Evolutionary conservation across 2,329 filamentous ascomycete genomes (phyloP).

Genomic region (Lecanicillium sp.): DNA sequence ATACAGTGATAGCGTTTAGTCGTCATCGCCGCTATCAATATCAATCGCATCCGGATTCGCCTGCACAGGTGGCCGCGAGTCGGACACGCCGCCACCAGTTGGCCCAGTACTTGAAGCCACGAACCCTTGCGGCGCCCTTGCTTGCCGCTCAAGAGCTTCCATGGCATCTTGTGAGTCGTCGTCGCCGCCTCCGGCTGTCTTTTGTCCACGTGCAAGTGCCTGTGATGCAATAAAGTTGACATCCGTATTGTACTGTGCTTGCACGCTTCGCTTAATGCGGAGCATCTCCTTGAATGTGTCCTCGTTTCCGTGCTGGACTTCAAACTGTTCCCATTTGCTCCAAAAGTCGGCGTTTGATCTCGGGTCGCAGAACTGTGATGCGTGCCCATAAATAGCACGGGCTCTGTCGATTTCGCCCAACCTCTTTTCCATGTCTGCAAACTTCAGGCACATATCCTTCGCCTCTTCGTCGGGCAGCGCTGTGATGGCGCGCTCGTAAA

Average conservation of each 20-base stretch:
- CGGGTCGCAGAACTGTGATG: constrained; percentile 94
- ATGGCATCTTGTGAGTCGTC: constrained; percentile 61
- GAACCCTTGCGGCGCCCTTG: constrained; percentile 83
- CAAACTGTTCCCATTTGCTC: constrained; percentile 95
- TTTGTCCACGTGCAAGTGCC: constrained; percentile 77
- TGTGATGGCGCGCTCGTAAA: constrained; percentile 93
- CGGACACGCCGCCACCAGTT: constrained; percentile 42
- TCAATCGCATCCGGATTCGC: constrained; percentile 83
- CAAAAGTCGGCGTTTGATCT: constrained; percentile 85
- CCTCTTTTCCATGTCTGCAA: constrained; percentile 91
- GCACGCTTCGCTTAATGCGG: constrained; percentile 91
- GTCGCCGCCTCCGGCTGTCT: constrained; percentile 45
- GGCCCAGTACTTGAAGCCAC: constrained; percentile 76
- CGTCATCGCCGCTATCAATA: constrained; percentile 64
- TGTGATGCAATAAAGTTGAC: constrained; percentile 98
- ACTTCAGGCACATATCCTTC: constrained; percentile 97
- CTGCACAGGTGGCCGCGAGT: constrained; percentile 33
- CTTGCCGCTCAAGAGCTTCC: constrained; percentile 80
- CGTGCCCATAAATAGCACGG: constrained; percentile 91
- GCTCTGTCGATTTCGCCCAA: constrained; percentile 92
- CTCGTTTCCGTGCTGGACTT: constrained; percentile 96
- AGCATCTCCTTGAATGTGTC: constrained; percentile 99
- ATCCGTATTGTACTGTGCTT: constrained; percentile 97
- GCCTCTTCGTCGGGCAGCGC: constrained; percentile 90
- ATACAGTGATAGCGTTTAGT: constrained; percentile 15